These are phyloP conservation scores for Pichia cabralensis DNA, from an alignment of 805 yeast species.

Conservation along the genomic window DNA sequence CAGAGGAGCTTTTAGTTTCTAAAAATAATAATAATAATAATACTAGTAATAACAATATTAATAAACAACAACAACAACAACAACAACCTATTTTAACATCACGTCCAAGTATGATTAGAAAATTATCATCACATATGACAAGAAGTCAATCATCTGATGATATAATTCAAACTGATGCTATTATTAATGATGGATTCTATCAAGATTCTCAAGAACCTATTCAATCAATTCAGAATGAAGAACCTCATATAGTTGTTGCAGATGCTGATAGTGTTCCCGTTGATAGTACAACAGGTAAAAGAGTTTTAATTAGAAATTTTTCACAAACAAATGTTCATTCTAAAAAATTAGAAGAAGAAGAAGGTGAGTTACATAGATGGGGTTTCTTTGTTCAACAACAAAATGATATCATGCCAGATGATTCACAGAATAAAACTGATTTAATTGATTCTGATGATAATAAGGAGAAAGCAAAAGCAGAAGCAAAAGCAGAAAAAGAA, in stretches of 20 bases:
- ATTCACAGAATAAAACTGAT: conserved; percentile 7
- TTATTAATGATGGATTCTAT: conserved; percentile 32
- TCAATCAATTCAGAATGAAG: conserved; percentile 6
- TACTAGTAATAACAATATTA: background rate
- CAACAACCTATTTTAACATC: too few relatives aligned
- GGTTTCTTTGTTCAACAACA: conserved; percentile 72
- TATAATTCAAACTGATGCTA: conserved; percentile 43
- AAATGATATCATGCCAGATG: conserved; percentile 22
- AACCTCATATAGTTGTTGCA: conserved; percentile 65
- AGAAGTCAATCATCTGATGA: conserved; percentile 42
- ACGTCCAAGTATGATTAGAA: conserved; percentile 21
- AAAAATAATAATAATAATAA: conserved; percentile 1
- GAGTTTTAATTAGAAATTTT: conserved; percentile 52
- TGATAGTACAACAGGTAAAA: conserved; percentile 63
- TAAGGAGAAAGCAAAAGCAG: background rate
- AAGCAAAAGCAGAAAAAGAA: conserved; percentile 6
- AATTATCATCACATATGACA: conserved; percentile 25
- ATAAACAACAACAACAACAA: background rate
- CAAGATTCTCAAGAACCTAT: conserved; percentile 6
- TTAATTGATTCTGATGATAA: conserved; percentile 1
- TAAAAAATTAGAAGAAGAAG: conserved; percentile 76
- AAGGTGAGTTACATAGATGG: conserved; percentile 85
- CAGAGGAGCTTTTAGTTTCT: conserved; percentile 12
- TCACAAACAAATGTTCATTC: conserved; percentile 62
- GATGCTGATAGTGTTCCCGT: conserved; percentile 53